Evolutionary conservation across 495 filamentous ascomycete genomes (phyloP).

Genomic region (Endocarpon pusillum): DNA sequence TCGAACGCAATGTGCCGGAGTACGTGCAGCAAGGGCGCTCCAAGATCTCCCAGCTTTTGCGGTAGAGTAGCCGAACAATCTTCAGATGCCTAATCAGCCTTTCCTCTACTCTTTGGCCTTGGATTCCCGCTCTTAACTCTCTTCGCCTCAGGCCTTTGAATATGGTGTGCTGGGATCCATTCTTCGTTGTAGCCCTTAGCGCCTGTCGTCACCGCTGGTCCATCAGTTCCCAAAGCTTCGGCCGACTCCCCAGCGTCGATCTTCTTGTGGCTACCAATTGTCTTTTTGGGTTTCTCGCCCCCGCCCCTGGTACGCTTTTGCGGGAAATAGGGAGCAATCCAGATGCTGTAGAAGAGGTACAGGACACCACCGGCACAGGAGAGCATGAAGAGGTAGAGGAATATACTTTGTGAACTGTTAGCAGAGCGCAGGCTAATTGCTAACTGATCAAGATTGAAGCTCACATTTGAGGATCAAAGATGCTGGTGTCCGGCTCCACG

Average conservation of each 20-base stretch:
- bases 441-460: constrained; percentile 11
- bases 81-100: constrained; percentile 9
- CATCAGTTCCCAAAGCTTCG: constrained; percentile 49
- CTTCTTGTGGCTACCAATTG: constrained; percentile 44
- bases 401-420: constrained; percentile 49
- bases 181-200: constrained; percentile 76
- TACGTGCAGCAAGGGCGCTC: too few species aligned
- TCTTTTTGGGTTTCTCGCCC: constrained; percentile 38
- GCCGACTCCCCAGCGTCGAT: constrained; percentile 39
- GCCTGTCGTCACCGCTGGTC: constrained; percentile 46
- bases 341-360: constrained; percentile 97
- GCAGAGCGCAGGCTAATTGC: constrained; percentile 18
- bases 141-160: constrained; percentile 69
- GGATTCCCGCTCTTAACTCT: constrained; percentile 57
- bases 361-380: constrained; percentile 57
- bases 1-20: too few species aligned
- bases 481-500: constrained; percentile 78
- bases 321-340: constrained; percentile 91
- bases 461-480: constrained; percentile 95
- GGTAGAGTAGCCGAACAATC: too few species aligned
- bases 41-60: too few species aligned
- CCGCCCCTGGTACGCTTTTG: constrained; percentile 56
- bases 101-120: constrained; percentile 31
- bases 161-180: constrained; percentile 87
- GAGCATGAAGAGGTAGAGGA: constrained; percentile 88